These are phyloP conservation scores for Mortierella alpina DNA, from an alignment of 192 early-diverging fungal species.

Conservation along the genomic window DNA sequence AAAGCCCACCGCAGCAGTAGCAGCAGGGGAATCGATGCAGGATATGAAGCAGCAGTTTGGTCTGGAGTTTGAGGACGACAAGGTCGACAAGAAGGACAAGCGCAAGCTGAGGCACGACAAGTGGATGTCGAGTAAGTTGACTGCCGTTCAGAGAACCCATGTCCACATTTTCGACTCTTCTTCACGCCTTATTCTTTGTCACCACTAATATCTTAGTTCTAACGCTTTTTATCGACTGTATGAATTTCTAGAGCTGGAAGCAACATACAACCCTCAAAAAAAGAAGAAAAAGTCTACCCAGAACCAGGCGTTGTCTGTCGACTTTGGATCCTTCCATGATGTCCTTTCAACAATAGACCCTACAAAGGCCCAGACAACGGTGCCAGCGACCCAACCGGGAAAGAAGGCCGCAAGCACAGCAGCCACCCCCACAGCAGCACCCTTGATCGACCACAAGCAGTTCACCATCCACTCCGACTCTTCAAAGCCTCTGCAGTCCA, in stretches of 20 bases:
- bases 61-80: conserved; percentile 49
- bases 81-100: conserved; percentile 61
- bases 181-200: not conserved
- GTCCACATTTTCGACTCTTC: not conserved
- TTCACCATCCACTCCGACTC: conserved; percentile 44
- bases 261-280: conserved; percentile 60
- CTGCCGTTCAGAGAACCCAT: too few species aligned
- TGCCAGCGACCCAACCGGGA: conserved; percentile 1
- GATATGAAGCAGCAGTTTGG: conserved; percentile 42
- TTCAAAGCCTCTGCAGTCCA: conserved; percentile 45
- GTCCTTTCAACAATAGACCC: conserved; percentile 54
- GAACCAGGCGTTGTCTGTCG: conserved; percentile 62
- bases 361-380: conserved; percentile 9
- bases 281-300: conserved; percentile 59
- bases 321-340: conserved; percentile 61
- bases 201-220: too few species aligned
- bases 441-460: conserved; percentile 39
- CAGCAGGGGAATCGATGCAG: conserved; percentile 27
- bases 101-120: conserved; percentile 66
- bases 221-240: too few species aligned
- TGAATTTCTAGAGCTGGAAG: conserved; percentile 58
- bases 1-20: not conserved
- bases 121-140: conserved; percentile 70
- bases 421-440: conserved; percentile 37
- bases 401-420: conserved; percentile 7